These are phyloP conservation scores for Phytophthora pisi DNA, from an alignment of 352 stramenopile genomes.

Conservation along the genomic window DNA sequence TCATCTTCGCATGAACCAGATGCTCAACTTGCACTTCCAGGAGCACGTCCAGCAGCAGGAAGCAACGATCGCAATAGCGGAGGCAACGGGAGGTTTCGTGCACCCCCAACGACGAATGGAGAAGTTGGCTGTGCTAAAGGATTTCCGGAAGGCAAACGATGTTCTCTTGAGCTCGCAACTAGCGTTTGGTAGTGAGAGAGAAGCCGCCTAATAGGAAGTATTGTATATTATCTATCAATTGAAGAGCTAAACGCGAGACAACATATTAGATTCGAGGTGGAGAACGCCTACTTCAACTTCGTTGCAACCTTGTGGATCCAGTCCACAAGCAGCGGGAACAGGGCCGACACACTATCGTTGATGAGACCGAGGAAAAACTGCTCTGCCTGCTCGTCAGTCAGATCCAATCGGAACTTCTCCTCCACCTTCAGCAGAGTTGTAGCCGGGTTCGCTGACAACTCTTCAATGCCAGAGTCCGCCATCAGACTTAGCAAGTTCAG, in stretches of 20 bases:
- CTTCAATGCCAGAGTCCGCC: conserved; percentile 98
- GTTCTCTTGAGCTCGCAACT: conserved; percentile 48
- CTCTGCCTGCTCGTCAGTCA: conserved; percentile 98
- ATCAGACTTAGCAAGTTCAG: conserved; percentile 99
- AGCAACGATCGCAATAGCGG: conserved; percentile 18
- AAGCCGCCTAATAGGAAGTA: conserved; percentile 10
- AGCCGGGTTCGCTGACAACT: conserved; percentile 84
- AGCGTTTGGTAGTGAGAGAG: conserved; percentile 30
- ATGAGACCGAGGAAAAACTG: conserved; percentile 97
- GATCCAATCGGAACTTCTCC: conserved; percentile 96
- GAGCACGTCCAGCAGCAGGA: conserved; percentile 39
- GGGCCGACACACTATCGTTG: conserved; percentile 93
- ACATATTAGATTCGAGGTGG: conserved; percentile 14
- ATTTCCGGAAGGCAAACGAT: conserved; percentile 57
- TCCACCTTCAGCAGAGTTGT: conserved; percentile 92
- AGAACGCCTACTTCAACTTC: conserved; percentile 50
- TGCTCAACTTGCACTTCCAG: conserved; percentile 51
- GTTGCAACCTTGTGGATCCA: conserved; percentile 88
- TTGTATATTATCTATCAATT: conserved; percentile 34
- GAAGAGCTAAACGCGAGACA: conserved; percentile 13
- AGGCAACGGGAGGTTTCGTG: conserved; percentile 22
- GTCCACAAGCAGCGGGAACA: conserved; percentile 90
- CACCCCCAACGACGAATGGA: conserved; percentile 15
- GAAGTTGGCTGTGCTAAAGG: conserved; percentile 46
- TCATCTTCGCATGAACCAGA: conserved; percentile 40